Percentiles rank a stretch among this genome's conserved stretches.
phyloP scores from a whole-genome alignment of 177 flowering plant genomes.

The Telopea speciosissima region DNA sequence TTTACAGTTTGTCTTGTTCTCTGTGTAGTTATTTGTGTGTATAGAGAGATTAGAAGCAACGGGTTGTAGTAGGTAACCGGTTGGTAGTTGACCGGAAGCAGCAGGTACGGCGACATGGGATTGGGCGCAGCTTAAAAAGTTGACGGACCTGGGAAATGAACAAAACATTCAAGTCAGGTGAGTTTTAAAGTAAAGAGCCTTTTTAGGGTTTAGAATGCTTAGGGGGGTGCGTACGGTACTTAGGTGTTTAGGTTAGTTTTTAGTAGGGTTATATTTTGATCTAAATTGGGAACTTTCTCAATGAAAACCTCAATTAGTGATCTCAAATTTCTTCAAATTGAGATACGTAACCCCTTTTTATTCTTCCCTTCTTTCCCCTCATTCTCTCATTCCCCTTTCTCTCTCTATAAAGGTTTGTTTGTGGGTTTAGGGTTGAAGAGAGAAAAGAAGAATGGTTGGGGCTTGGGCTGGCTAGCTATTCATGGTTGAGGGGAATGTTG shows the following conservation, averaged over 20 bases:
- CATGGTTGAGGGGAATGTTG: constrained; percentile 68
- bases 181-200: neutral
- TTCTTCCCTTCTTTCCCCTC: constrained; percentile 10
- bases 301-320: constrained; percentile 1
- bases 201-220: too few species aligned
- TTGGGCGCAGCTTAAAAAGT: neutral
- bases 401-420: constrained; percentile 8
- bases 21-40: neutral
- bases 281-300: neutral
- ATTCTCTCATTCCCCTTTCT: too few species aligned
- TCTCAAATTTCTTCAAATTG: constrained; percentile 5
- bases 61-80: constrained; percentile 18
- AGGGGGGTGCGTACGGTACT: constrained; percentile 8
- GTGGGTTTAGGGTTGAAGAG: constrained; percentile 12
- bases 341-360: neutral
- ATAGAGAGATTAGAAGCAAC: neutral
- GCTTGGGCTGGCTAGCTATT: too few species aligned
- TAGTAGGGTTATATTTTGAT: neutral
- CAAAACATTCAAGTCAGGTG: constrained; percentile 13
- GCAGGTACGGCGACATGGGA: constrained; percentile 13
- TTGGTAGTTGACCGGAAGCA: constrained; percentile 19
- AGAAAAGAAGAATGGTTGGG: neutral
- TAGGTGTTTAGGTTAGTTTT: constrained; percentile 1
- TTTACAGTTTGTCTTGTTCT: constrained; percentile 7
- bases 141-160: constrained; percentile 8